Base-by-base conservation (phyloP, 495 filamentous ascomycete genomes). In the Penicillium roqueforti region DNA sequence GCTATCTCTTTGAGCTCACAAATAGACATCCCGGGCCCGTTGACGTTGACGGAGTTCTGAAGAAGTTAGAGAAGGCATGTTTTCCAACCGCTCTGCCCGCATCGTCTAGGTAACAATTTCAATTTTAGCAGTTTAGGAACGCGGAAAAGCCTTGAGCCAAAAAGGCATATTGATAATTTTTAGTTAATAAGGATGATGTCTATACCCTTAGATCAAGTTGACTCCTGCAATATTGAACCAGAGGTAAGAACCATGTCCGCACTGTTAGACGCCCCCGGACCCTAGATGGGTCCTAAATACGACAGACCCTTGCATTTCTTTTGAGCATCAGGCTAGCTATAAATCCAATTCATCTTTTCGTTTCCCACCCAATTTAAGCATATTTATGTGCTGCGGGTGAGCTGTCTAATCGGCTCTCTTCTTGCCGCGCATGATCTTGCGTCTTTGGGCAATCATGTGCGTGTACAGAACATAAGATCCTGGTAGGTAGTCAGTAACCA, bases 401-500 rank as follows among this genome's bases (percentile, higher is more conserved):
- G 19, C n/a, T 23, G 14, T 29, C 31, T 66, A 71, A 54, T 68
- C 63, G 20, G 55, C 56, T 14, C 62, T 57, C 51, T 62, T 55
- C 59, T 67, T 67, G 19, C 64, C 64, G 28, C 63, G 59, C 74
- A 87, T 79, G 54, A 86, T 80, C 82, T 87, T 95, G 47, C 83
- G 76, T 56, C 92, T 77, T 79, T 97, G 95, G 41, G 76, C 73
- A 70, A 97, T 87, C 93, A 98, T 97, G 71, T 97, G 87, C 20
- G 87, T 88, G 65, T 91, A 97, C 51, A 97, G 77, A 47, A 95
- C 81, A 60, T 91, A 92, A 20, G 88, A 86, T 19, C 91, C 92
- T 93, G 60, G 9, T 59, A 41, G 4, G 16, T 2, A 28, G 48
- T 69, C 48, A 72, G 61, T 47, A 50, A 52, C 29, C 56, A 38